phyloP scores from a whole-genome alignment of 1,139 yeast species.

The Pneumocystis murina region DNA sequence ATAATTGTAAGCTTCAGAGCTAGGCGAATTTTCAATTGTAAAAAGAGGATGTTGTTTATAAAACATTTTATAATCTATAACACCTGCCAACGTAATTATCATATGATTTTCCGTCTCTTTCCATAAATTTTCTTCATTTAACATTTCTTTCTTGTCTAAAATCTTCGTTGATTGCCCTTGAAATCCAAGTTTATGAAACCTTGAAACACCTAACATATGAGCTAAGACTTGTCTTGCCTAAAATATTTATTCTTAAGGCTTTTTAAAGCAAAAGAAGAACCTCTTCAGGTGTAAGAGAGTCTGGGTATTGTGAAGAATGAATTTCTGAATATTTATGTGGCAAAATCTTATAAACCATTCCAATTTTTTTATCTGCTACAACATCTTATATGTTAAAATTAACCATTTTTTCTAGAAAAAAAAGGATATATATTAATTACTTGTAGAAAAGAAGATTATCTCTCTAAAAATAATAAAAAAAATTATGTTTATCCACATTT shows the following conservation, averaged over 20 bases:
- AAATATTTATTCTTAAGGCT: not conserved
- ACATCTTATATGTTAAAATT: not conserved
- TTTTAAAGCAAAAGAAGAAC: not conserved
- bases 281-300: not conserved
- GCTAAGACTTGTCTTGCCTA: conserved; percentile 8
- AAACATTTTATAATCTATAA: conserved; percentile 7
- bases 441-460: not conserved
- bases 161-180: conserved; percentile 9
- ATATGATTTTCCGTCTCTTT: conserved; percentile 3
- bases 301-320: not conserved
- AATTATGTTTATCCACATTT: not conserved
- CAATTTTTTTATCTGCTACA: not conserved
- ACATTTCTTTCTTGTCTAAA: conserved; percentile 1
- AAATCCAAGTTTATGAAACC: conserved; percentile 8
- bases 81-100: conserved; percentile 9
- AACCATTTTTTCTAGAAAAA: not conserved
- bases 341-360: not conserved
- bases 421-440: not conserved
- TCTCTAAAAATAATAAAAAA: not conserved
- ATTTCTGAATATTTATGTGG: not conserved
- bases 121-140: conserved; percentile 5
- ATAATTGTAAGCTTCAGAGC: conserved; percentile 9
- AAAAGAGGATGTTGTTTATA: conserved; percentile 8
- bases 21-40: conserved; percentile 8
- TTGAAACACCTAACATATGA: conserved; percentile 8